Evolutionary conservation across 1,139 yeast species (phyloP).

Genomic region (Suhomyces taliae): DNA sequence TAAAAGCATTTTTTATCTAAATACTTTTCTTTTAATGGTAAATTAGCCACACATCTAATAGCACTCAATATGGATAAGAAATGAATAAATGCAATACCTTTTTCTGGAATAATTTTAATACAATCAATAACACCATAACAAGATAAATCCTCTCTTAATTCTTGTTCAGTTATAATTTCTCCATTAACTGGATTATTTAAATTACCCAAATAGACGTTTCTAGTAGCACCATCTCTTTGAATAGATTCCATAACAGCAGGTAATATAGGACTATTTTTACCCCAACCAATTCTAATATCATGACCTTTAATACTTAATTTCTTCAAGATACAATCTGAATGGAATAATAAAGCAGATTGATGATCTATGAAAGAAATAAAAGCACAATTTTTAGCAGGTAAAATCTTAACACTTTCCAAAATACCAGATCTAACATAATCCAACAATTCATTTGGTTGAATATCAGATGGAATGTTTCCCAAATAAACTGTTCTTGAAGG

Average conservation of each 20-base stretch:
- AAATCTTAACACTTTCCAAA: constrained; percentile 68
- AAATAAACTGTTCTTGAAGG: constrained; percentile 87
- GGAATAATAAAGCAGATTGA: constrained; percentile 60
- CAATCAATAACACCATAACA: constrained; percentile 58
- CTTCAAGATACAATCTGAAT: constrained; percentile 60
- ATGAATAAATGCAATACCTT: constrained; percentile 62
- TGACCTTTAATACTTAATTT: constrained; percentile 56
- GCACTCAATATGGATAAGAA: constrained; percentile 59
- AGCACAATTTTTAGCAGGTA: constrained; percentile 60
- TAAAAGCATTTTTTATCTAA: constrained; percentile 58
- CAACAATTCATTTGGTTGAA: constrained; percentile 77
- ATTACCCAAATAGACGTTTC: constrained; percentile 84
- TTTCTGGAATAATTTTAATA: constrained; percentile 56
- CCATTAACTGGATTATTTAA: constrained; percentile 52
- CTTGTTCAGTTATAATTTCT: constrained; percentile 56
- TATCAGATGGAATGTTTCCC: constrained; percentile 83
- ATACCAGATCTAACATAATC: constrained; percentile 92
- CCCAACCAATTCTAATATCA: constrained; percentile 69
- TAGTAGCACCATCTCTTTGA: constrained; percentile 83
- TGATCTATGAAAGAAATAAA: constrained; percentile 62
- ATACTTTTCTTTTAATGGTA: constrained; percentile 55
- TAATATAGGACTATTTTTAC: constrained; percentile 61
- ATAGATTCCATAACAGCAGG: constrained; percentile 73
- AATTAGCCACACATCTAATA: constrained; percentile 56
- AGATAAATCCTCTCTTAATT: constrained; percentile 49